phyloP scores from a whole-genome alignment of 1,284 basidiomycete species.

The Athelia sp. region DNA sequence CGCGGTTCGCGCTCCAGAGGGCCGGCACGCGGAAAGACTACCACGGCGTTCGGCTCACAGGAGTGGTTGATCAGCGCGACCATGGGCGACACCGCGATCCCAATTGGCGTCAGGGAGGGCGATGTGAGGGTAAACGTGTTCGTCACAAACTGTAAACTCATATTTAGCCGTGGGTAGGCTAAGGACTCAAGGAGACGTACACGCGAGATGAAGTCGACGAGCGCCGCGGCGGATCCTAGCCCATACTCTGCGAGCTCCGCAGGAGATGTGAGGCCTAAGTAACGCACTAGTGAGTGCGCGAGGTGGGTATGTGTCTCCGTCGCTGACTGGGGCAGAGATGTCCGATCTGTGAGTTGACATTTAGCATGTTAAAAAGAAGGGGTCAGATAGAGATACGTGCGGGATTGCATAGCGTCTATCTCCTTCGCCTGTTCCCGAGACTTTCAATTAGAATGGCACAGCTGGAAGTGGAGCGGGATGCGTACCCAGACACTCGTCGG shows the following conservation, averaged over 20 bases:
- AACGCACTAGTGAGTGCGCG: slow-evolving; percentile 67
- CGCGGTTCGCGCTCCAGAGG: slow-evolving; percentile 43
- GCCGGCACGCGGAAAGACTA: slow-evolving; percentile 73
- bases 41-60: slow-evolving; percentile 84
- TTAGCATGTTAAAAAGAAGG: slow-evolving; percentile 1
- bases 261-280: slow-evolving; percentile 53
- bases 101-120: slow-evolving; percentile 72
- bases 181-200: slow-evolving; percentile 30
- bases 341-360: slow-evolving; percentile 36
- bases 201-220: slow-evolving; percentile 69
- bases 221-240: slow-evolving; percentile 49
- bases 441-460: slow-evolving; percentile 1
- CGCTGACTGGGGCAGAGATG: slow-evolving; percentile 39
- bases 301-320: slow-evolving; percentile 60
- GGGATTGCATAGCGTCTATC: slow-evolving; percentile 70
- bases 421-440: slow-evolving; percentile 62
- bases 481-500: slow-evolving; percentile 57
- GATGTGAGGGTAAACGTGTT: slow-evolving; percentile 87
- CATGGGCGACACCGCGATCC: slow-evolving; percentile 73
- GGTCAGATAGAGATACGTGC: slow-evolving; percentile 37
- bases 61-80: slow-evolving; percentile 88
- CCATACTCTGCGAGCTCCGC: slow-evolving; percentile 54
- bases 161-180: neutral
- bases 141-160: slow-evolving; percentile 64
- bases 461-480: slow-evolving; percentile 5